Evolutionary conservation across 805 yeast species (phyloP).

Genomic region (Metschnikowia cubensis): DNA sequence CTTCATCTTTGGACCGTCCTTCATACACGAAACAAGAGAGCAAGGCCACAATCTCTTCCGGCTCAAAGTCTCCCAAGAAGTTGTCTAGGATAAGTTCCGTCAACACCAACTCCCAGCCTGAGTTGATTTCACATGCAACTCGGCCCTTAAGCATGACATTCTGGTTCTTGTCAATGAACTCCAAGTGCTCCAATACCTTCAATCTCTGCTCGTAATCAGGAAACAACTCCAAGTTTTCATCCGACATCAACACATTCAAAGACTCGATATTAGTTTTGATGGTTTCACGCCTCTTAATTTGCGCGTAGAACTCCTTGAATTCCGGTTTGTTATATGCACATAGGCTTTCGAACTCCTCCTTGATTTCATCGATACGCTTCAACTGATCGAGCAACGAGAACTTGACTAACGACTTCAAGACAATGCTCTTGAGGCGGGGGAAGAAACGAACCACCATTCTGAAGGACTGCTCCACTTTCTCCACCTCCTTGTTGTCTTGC

Average conservation of each 20-base stretch:
- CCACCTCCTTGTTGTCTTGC: constrained; percentile 33
- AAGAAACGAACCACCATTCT: constrained; percentile 33
- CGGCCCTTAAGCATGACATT: constrained; percentile 87
- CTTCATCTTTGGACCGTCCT: constrained; percentile 66
- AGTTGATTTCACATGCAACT: constrained; percentile 86
- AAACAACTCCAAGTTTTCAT: constrained; percentile 80
- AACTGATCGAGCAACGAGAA: constrained; percentile 35
- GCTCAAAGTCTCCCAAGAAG: constrained; percentile 86
- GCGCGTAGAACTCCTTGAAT: constrained; percentile 43
- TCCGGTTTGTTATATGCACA: constrained; percentile 35
- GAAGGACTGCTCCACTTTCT: constrained; percentile 35
- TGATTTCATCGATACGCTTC: constrained; percentile 33
- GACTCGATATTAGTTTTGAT: constrained; percentile 50
- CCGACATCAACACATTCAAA: constrained; percentile 64
- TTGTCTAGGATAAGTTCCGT: constrained; percentile 90
- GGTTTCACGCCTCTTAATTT: constrained; percentile 42
- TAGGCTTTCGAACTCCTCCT: constrained; percentile 25
- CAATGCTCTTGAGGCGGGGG: constrained; percentile 41
- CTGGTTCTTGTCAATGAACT: constrained; percentile 69
- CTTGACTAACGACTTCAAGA: constrained; percentile 33
- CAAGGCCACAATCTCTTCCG: constrained; percentile 95
- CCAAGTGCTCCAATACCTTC: constrained; percentile 70
- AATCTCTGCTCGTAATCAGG: constrained; percentile 94
- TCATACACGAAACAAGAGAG: constrained; percentile 91
- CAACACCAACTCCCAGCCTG: constrained; percentile 85